phyloP scores from a whole-genome alignment of 1,139 yeast species.

The Debaryomyces fabryi region DNA sequence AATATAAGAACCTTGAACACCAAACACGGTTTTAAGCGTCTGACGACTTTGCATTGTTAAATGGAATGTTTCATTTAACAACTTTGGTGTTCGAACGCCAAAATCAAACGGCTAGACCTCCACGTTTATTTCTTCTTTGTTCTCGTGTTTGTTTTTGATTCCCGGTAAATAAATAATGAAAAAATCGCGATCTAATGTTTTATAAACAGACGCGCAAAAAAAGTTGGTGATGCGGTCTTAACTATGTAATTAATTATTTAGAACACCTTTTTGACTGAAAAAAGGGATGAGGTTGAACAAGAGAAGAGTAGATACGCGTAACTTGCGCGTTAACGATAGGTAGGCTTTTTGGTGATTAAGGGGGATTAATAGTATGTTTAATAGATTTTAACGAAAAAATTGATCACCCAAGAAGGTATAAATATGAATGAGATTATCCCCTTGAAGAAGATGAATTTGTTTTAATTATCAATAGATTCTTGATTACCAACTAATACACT shows the following conservation, averaged over 20 bases:
- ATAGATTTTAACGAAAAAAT: slow-evolving; percentile 1
- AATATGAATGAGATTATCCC: slow-evolving; percentile 12
- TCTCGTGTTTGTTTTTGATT: slow-evolving; percentile 3
- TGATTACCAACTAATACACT: slow-evolving; percentile 15
- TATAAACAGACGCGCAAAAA: slow-evolving; percentile 6
- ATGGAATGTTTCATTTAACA: neutral
- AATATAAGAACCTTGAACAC: neutral
- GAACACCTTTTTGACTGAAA: slow-evolving; percentile 1
- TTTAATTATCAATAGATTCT: slow-evolving; percentile 8
- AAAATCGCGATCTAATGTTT: slow-evolving; percentile 4
- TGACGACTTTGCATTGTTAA: neutral
- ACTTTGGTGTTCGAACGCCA: slow-evolving; percentile 4
- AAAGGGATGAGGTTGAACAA: neutral
- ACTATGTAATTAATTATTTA: neutral
- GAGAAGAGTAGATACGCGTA: slow-evolving; percentile 6
- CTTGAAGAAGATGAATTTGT: neutral
- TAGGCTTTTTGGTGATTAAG: neutral
- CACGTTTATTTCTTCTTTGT: neutral
- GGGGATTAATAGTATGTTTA: neutral
- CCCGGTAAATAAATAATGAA: slow-evolving; percentile 2
- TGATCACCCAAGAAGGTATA: slow-evolving; percentile 12
- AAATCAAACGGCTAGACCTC: slow-evolving; percentile 1
- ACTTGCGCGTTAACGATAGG: slow-evolving; percentile 2
- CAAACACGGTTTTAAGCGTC: neutral
- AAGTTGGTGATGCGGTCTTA: neutral